Evolutionary conservation across 2,329 filamentous ascomycete species (phyloP).

Genomic region (Cladorrhinum sp.): DNA sequence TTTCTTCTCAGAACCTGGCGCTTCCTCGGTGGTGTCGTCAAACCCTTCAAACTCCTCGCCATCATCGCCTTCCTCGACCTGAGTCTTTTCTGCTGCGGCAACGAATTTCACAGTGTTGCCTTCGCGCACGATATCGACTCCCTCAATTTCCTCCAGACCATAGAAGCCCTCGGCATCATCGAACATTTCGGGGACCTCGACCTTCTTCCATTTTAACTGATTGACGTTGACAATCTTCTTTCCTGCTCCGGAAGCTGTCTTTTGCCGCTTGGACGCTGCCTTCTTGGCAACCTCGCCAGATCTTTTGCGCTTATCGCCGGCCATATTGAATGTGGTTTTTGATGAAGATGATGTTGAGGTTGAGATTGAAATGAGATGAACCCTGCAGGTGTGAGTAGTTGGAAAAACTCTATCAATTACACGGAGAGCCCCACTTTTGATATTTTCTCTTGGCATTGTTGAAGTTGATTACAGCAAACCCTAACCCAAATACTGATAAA

Average conservation of each 20-base stretch:
- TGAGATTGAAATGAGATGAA: neutral
- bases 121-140: conserved; percentile 76
- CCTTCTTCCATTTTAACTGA: conserved; percentile 55
- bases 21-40: conserved; percentile 27
- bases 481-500: neutral
- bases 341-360: conserved; percentile 4
- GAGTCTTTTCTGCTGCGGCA: conserved; percentile 17
- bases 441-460: neutral
- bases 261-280: conserved; percentile 28
- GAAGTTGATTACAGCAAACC: neutral
- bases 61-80: conserved; percentile 22
- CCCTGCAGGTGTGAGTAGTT: conserved; percentile 1
- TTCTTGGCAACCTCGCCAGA: conserved; percentile 24
- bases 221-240: conserved; percentile 43
- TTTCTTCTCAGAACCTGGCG: conserved; percentile 16
- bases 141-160: conserved; percentile 86
- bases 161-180: conserved; percentile 94
- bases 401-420: conserved; percentile 18
- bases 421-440: conserved; percentile 14
- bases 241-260: conserved; percentile 14
- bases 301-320: conserved; percentile 28
- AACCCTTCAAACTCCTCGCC: conserved; percentile 35
- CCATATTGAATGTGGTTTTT: conserved; percentile 17
- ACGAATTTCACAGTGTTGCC: conserved; percentile 57
- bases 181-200: conserved; percentile 70